phyloP scores from a whole-genome alignment of 148 eudicot genomes.

The Persicaria maculosa region DNA sequence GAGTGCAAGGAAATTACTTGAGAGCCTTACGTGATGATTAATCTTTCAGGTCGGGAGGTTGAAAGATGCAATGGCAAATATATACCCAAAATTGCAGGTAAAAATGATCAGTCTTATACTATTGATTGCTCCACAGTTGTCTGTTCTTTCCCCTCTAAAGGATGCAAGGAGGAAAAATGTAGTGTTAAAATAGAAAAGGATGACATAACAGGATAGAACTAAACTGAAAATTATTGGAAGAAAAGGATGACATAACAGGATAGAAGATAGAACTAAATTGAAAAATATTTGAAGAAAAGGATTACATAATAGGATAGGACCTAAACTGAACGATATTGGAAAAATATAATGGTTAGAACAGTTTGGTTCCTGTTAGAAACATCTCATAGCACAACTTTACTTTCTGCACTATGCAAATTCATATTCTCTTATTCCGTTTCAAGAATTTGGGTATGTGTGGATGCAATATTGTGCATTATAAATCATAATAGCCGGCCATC shows the following conservation, averaged over 20 bases:
- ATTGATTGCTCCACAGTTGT: neutral
- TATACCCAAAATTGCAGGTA: conserved; percentile 87
- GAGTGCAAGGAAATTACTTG: neutral
- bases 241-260: neutral
- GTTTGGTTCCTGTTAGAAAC: neutral
- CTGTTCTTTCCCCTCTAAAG: neutral
- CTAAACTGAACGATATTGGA: neutral
- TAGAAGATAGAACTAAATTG: neutral
- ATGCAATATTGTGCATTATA: too few species aligned
- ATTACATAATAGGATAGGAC: neutral
- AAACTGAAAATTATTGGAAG: neutral
- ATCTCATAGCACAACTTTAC: neutral
- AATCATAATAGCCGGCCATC: too few species aligned
- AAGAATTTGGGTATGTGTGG: neutral
- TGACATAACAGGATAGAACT: neutral
- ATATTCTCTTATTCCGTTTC: neutral
- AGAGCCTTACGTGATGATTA: neutral
- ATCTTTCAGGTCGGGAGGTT: conserved; percentile 56
- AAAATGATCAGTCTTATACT: conserved; percentile 4
- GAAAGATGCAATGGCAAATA: conserved; percentile 81
- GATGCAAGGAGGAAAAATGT: neutral
- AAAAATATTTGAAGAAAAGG: neutral
- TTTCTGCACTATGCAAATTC: neutral
- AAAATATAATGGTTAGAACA: neutral
- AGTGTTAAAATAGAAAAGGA: neutral